These are phyloP conservation scores for Austroboletus niveus DNA, from an alignment of 1,284 basidiomycete genomes.

Conservation along the genomic window DNA sequence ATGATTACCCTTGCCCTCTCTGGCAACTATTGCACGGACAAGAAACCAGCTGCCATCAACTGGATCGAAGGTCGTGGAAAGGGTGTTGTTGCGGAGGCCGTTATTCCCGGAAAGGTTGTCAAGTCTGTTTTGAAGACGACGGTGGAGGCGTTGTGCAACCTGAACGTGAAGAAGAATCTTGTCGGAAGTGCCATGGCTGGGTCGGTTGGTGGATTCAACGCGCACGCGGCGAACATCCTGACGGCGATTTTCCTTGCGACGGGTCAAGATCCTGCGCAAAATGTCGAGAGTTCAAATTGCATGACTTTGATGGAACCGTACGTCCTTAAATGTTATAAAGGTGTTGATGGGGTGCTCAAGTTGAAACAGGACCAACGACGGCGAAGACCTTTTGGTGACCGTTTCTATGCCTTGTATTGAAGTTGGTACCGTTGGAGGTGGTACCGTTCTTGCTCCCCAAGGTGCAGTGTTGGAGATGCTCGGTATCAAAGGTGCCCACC, in stretches of 20 bases:
- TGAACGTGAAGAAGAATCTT: slow-evolving; percentile 98
- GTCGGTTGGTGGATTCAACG: slow-evolving; percentile 96
- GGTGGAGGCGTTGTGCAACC: slow-evolving; percentile 84
- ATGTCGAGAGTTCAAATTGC: slow-evolving; percentile 97
- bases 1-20: slow-evolving; percentile 94
- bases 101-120: slow-evolving; percentile 88
- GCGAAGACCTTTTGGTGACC: slow-evolving; percentile 88
- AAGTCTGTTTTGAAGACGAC: slow-evolving; percentile 94
- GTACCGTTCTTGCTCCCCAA: slow-evolving; percentile 89
- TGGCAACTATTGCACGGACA: slow-evolving; percentile 99
- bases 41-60: slow-evolving; percentile 99
- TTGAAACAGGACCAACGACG: slow-evolving; percentile 72
- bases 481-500: slow-evolving; percentile 84
- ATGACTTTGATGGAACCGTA: slow-evolving; percentile 98
- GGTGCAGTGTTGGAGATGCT: slow-evolving; percentile 91
- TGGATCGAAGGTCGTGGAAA: slow-evolving; percentile 99
- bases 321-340: slow-evolving; percentile 36
- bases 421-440: slow-evolving; percentile 95
- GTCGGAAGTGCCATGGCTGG: slow-evolving; percentile 98
- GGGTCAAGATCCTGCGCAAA: slow-evolving; percentile 98
- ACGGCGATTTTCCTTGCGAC: slow-evolving; percentile 96
- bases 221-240: slow-evolving; percentile 96
- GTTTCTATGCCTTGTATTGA: slow-evolving; percentile 96
- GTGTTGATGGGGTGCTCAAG: slow-evolving; percentile 6
- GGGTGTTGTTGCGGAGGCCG: slow-evolving; percentile 94